Conservation (phyloP, 1,139 yeast species). For the Lodderomyces theae region DNA sequence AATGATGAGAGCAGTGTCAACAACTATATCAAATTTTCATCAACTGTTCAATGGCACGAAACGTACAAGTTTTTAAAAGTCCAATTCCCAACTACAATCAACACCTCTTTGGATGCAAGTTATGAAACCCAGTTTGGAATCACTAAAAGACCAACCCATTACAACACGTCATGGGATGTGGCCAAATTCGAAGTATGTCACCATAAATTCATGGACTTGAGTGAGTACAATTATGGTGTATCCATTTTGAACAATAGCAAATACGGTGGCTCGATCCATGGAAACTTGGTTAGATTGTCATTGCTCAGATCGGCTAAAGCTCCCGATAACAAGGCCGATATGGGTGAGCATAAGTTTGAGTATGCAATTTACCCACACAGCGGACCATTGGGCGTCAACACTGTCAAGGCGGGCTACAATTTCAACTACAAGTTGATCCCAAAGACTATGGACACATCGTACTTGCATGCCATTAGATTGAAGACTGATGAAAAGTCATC, state of each 20-base stretch:
- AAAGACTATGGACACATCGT: conserved; percentile 18
- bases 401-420: conserved; percentile 74
- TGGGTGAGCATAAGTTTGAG: conserved; percentile 81
- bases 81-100: conserved; percentile 87
- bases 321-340: conserved; percentile 90
- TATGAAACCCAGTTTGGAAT: conserved; percentile 94
- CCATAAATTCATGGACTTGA: conserved; percentile 89
- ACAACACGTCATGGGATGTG: conserved; percentile 91
- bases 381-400: conserved; percentile 59
- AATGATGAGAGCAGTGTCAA: conserved; percentile 27
- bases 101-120: conserved; percentile 64
- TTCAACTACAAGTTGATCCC: conserved; percentile 60
- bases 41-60: conserved; percentile 84
- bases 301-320: conserved; percentile 82
- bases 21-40: conserved; percentile 50
- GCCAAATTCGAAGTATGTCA: conserved; percentile 96
- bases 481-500: conserved; percentile 46
- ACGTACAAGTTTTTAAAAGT: conserved; percentile 86
- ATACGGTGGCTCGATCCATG: conserved; percentile 90
- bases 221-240: conserved; percentile 87
- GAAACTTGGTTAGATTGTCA: conserved; percentile 81
- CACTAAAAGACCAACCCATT: conserved; percentile 90
- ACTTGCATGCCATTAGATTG: conserved; percentile 23
- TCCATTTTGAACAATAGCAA: conserved; percentile 79
- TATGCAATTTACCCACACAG: conserved; percentile 83